A percentile compares a stretch with the other conserved stretches of the same genome.
phyloP scores from a whole-genome alignment of 2,329 filamentous ascomycete genomes.

The Lithohypha guttulata region DNA sequence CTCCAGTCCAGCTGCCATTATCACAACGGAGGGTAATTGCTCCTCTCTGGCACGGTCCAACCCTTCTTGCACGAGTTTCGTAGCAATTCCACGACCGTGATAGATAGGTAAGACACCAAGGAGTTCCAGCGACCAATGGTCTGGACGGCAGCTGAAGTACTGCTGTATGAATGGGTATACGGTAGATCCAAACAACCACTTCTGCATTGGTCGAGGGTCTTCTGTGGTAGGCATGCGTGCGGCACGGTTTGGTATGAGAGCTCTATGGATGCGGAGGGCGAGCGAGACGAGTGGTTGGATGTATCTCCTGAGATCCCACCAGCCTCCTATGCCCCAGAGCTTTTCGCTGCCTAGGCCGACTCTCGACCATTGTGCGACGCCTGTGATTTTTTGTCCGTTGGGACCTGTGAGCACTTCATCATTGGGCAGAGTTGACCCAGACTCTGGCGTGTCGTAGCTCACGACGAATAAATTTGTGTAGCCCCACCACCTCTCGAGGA shows the following conservation, averaged over 20 bases:
- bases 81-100: conserved; percentile 16
- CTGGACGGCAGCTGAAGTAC: conserved; percentile 7
- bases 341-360: not conserved
- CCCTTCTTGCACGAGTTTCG: conserved; percentile 15
- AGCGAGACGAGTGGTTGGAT: conserved; percentile 1
- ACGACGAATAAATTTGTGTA: conserved; percentile 6
- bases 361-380: conserved; percentile 6
- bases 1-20: conserved; percentile 9
- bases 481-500: conserved; percentile 7
- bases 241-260: conserved; percentile 11
- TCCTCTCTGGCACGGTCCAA: conserved; percentile 13
- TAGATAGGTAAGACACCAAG: conserved; percentile 15
- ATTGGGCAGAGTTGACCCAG: not conserved
- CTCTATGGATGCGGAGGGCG: conserved; percentile 2
- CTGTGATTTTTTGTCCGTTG: conserved; percentile 8
- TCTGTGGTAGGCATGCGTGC: not conserved
- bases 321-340: conserved; percentile 1
- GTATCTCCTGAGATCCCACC: conserved; percentile 6
- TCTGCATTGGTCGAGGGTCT: conserved; percentile 9
- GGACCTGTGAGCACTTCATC: too few relatives aligned
- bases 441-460: conserved; percentile 1
- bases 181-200: conserved; percentile 10
- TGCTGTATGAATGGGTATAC: conserved; percentile 6
- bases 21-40: conserved; percentile 10
- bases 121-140: conserved; percentile 15